Evolutionary conservation across 1,284 basidiomycete genomes (phyloP), one percentile per base, ranked within the genome.

Genomic region (Mixia osmundae): DNA sequence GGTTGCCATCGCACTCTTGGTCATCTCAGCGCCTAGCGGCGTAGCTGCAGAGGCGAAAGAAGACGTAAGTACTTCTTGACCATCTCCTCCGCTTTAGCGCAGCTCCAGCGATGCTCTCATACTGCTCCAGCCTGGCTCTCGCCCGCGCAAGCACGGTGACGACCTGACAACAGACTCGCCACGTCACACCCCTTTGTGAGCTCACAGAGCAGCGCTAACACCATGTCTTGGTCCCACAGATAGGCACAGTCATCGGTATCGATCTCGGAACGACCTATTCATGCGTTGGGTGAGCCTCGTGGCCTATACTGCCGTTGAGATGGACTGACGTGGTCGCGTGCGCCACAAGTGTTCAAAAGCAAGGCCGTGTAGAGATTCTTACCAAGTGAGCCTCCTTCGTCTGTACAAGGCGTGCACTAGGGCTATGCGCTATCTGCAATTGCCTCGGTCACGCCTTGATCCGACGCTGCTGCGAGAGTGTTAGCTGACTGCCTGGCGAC

Each of bases 361-460:
- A 75, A 43, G 85, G 82, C 49, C 76, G 77, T 50, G 83, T 91
- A 27, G 83, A 94, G 61, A 91, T 89, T 50, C 85, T 89, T 53
- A 79, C 85, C 57, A 91, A 91, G 61, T 43, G 41, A 39, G 14
- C 14, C 22, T 32, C 19, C 30, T 19, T 32, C 30, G 30, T 20
- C 19, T 18, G 12, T 32, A 15, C 19, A 32, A 12, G 30, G 30
- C 30, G 22, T 12, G 34, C 21, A 11, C 26, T 33, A 5, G 18
- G 25, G 12, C 5, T 7, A 3, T 15, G 20, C 19, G 15, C 5
- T 25, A 20, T 1, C 16, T 31, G 21, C 15, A 22, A n/a, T 16
- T 36, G 8, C 21, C 32, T 14, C 3, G 25, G 24, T 21, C 11
- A 4, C n/a, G 24, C 21, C 33, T 25, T 18, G 24, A 30, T 34